Evolutionary conservation across 768 basidiomycete genomes (phyloP).

Genomic region (Pseudohyphozyma bogoriensis): DNA sequence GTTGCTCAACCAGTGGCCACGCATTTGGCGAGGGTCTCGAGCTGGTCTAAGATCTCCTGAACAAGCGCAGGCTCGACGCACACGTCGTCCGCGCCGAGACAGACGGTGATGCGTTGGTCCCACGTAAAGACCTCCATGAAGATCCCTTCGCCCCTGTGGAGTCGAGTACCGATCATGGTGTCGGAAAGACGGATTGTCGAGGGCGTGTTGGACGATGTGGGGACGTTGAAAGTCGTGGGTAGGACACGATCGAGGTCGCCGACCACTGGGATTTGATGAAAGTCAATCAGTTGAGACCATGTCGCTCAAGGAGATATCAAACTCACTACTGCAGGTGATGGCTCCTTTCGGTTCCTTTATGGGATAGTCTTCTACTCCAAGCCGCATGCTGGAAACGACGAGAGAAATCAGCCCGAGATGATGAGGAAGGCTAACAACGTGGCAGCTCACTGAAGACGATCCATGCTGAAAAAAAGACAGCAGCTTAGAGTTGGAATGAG

Average conservation of each 20-base stretch:
- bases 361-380: background rate
- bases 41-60: background rate
- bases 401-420: too few relatives aligned
- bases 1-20: too few relatives aligned
- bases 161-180: constrained; percentile 10
- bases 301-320: background rate
- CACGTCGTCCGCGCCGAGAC: constrained; percentile 9
- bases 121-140: constrained; percentile 20
- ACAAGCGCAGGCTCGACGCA: background rate
- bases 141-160: constrained; percentile 19
- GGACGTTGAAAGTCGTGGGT: constrained; percentile 5
- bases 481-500: too few relatives aligned
- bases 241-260: constrained; percentile 25
- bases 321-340: constrained; percentile 15
- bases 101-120: constrained; percentile 9
- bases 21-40: too few relatives aligned
- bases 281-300: background rate
- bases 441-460: background rate
- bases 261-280: constrained; percentile 4
- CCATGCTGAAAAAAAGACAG: too few relatives aligned
- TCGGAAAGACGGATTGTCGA: background rate
- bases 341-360: constrained; percentile 3
- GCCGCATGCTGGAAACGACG: too few relatives aligned
- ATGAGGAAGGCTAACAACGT: background rate
- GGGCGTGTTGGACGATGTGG: background rate